These are phyloP conservation scores for Mesembryanthemum crystallinum DNA, from an alignment of 148 eudicot genomes.

Conservation along the genomic window DNA sequence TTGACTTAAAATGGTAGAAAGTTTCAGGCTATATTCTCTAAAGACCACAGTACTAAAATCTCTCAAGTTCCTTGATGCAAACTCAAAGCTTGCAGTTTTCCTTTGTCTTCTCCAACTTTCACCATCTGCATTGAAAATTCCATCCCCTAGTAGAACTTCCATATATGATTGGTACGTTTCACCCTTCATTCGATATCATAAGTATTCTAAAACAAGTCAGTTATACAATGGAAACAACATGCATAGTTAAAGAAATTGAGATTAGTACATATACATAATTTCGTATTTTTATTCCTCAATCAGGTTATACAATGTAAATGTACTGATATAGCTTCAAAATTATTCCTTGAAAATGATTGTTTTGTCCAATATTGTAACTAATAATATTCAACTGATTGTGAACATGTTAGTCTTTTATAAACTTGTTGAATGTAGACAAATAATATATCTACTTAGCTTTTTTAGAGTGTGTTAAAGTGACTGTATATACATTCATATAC, in stretches of 20 bases:
- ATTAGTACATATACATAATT: no score
- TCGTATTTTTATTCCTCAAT: no score
- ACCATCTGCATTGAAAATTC: conserved; percentile 91
- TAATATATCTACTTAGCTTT: no score
- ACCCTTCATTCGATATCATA: conserved; percentile 45
- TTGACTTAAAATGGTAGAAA: conserved; percentile 48
- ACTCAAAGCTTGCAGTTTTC: conserved; percentile 96
- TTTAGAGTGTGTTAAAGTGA: no score
- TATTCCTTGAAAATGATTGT: no score
- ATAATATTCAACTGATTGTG: no score
- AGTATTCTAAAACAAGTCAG: neutral
- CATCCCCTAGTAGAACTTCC: conserved; percentile 90
- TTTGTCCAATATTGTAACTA: no score
- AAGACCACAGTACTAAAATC: conserved; percentile 95
- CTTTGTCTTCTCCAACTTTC: conserved; percentile 96
- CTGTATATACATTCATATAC: neutral
- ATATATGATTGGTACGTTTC: conserved; percentile 93
- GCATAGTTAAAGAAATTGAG: neutral
- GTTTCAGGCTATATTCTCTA: conserved; percentile 82
- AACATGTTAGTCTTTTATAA: no score
- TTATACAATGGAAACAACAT: neutral
- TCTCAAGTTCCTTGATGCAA: conserved; percentile 92
- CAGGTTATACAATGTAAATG: no score
- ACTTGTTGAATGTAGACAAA: no score
- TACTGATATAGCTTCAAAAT: no score